Conservation (phyloP, 2,329 filamentous ascomycete genomes). For the Coniella lustricola region DNA sequence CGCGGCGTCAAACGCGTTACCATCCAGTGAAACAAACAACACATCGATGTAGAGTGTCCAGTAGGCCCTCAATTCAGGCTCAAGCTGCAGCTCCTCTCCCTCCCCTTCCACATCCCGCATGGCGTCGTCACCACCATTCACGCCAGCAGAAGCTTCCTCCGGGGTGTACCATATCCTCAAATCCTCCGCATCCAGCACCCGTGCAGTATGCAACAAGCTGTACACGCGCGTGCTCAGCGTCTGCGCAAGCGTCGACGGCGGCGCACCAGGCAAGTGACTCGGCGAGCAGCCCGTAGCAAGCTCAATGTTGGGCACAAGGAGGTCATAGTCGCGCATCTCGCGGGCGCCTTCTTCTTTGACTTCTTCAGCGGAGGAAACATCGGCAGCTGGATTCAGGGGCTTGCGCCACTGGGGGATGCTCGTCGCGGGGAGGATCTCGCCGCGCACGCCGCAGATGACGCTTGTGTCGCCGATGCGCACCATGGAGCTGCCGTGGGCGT, state of each 20-base stretch:
- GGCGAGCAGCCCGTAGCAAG: conserved; percentile 86
- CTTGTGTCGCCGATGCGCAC: conserved; percentile 85
- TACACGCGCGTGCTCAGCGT: conserved; percentile 75
- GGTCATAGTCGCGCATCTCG: conserved; percentile 55
- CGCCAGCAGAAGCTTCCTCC: conserved; percentile 33
- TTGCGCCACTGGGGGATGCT: conserved; percentile 63
- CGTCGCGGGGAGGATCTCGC: conserved; percentile 69
- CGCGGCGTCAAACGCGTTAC: conserved; percentile 84
- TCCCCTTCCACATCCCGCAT: conserved; percentile 24
- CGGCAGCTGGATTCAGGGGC: conserved; percentile 16
- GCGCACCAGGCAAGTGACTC: conserved; percentile 73
- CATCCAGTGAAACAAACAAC: conserved; percentile 89
- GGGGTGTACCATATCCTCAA: conserved; percentile 61
- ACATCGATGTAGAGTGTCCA: conserved; percentile 95
- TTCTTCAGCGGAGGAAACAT: conserved; percentile 15
- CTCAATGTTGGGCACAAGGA: conserved; percentile 91
- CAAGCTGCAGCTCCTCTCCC: conserved; percentile 25
- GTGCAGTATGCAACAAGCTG: conserved; percentile 65
- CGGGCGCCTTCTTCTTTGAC: conserved; percentile 24
- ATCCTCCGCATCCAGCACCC: conserved; percentile 58
- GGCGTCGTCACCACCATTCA: conserved; percentile 38
- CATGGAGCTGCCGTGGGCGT: conserved; percentile 84
- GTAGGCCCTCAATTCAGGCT: conserved; percentile 63
- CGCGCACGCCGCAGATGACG: conserved; percentile 88
- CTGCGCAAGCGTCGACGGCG: conserved; percentile 75